These are phyloP conservation scores for Pelargonium nanum DNA, from an alignment of 345 rosid genomes.

Conservation along the genomic window DNA sequence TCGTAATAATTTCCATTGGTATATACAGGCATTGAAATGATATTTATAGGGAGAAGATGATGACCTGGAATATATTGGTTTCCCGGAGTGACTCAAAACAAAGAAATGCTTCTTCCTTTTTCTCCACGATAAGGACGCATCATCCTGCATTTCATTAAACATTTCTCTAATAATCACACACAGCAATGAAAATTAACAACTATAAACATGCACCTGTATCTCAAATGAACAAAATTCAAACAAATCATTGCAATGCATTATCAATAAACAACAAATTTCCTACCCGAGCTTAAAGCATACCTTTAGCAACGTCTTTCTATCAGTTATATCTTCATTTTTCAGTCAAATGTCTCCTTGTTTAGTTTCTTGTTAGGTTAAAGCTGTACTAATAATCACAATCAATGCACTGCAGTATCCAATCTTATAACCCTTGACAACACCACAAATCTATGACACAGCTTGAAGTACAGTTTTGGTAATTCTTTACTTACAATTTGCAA, in stretches of 20 bases:
- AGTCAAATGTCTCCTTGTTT: too few relatives aligned
- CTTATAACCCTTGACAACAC: too few relatives aligned
- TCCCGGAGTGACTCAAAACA: constrained; percentile 91
- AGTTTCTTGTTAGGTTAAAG: too few relatives aligned
- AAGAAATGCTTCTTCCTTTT: constrained; percentile 99
- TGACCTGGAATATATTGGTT: constrained; percentile 97
- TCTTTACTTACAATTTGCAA: too few relatives aligned
- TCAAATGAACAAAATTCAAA: too few relatives aligned
- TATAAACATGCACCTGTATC: too few relatives aligned
- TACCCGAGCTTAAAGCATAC: not conserved
- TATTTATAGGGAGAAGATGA: constrained; percentile 4
- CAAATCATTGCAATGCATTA: not conserved
- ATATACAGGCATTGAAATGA: not conserved
- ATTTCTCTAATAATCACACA: not conserved
- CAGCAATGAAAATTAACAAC: not conserved
- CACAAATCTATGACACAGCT: too few relatives aligned
- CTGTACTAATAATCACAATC: too few relatives aligned
- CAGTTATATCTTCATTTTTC: not conserved
- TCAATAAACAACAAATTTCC: not conserved
- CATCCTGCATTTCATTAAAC: constrained; percentile 75
- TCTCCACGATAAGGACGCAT: constrained; percentile 91
- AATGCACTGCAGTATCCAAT: too few relatives aligned
- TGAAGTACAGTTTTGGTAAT: too few relatives aligned
- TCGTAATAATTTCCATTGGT: not conserved
- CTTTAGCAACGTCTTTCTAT: not conserved